Conservation (phyloP, 371 early-diverging fungal genomes). For the Rhizomucor pusillus region DNA sequence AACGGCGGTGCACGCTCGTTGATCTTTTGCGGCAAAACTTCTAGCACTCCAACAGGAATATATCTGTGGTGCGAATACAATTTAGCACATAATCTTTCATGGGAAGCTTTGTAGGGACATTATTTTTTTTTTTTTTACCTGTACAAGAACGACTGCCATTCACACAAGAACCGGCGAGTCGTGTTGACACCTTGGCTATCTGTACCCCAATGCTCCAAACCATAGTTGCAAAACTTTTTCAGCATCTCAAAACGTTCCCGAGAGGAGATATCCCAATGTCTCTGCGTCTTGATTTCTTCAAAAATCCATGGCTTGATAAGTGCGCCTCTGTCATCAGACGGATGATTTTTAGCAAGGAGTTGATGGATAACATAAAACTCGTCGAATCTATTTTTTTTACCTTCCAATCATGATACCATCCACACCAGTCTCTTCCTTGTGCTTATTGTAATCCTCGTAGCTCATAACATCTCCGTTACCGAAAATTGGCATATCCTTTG, state of each 20-base stretch:
- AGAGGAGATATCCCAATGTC: conserved; percentile 90
- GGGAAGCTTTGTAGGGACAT: conserved; percentile 14
- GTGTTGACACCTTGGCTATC: conserved; percentile 87
- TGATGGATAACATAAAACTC: not conserved
- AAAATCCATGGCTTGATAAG: conserved; percentile 98
- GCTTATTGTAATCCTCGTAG: conserved; percentile 80
- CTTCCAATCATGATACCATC: conserved; percentile 93
- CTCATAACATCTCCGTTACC: conserved; percentile 93
- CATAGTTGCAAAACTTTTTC: conserved; percentile 78
- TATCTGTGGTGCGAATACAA: conserved; percentile 35
- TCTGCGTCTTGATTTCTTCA: conserved; percentile 86
- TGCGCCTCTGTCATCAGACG: conserved; percentile 46
- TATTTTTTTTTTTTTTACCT: conserved; percentile 48
- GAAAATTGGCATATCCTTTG: conserved; percentile 54
- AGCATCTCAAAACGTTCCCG: conserved; percentile 91
- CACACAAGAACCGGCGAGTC: conserved; percentile 87
- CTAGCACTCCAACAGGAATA: conserved; percentile 91
- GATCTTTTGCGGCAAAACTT: conserved; percentile 86
- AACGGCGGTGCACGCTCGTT: conserved; percentile 91
- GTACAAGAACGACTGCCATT: conserved; percentile 89
- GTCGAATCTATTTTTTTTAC: not conserved
- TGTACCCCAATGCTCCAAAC: conserved; percentile 94
- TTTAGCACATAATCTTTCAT: not conserved
- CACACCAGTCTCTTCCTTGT: conserved; percentile 58
- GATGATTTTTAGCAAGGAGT: not conserved